These are phyloP conservation scores for Coprinellus aureogranulatus DNA, from an alignment of 768 basidiomycete genomes.

Conservation along the genomic window DNA sequence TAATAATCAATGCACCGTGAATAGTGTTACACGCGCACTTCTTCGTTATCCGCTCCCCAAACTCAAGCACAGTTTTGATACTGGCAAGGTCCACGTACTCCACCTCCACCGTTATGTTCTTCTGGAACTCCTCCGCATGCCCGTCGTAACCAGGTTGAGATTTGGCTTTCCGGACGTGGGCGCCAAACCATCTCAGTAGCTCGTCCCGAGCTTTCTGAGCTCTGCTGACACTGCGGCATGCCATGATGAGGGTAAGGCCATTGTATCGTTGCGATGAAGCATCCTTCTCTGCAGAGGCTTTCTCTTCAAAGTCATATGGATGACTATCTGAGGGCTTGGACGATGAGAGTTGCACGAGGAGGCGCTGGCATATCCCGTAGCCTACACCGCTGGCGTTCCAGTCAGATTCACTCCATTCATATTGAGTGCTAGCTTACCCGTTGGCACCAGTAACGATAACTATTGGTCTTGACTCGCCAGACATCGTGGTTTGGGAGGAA, in stretches of 20 bases:
- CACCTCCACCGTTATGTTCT: conserved; percentile 58
- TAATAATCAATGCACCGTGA: neutral
- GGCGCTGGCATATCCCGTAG: conserved; percentile 77
- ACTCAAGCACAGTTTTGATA: conserved; percentile 58
- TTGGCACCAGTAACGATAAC: conserved; percentile 73
- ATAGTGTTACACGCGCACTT: conserved; percentile 44
- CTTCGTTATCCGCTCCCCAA: conserved; percentile 50
- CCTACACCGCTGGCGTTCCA: conserved; percentile 65
- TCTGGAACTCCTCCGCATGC: conserved; percentile 55
- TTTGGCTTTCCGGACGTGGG: conserved; percentile 42
- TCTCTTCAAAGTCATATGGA: conserved; percentile 41
- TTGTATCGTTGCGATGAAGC: conserved; percentile 30
- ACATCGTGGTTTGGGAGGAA: conserved; percentile 22
- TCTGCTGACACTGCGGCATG: conserved; percentile 65
- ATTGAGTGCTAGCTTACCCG: conserved; percentile 38
- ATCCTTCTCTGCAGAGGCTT: conserved; percentile 12
- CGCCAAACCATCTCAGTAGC: conserved; percentile 54
- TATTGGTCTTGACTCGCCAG: conserved; percentile 37
- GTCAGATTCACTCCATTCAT: neutral
- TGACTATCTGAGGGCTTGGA: conserved; percentile 48
- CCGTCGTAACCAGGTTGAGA: conserved; percentile 40
- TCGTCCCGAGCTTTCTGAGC: conserved; percentile 61
- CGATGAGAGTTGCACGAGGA: conserved; percentile 66
- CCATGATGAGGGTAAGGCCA: conserved; percentile 74
- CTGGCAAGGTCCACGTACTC: conserved; percentile 64